Percentiles rank a stretch among this genome's conserved stretches.
Conservation (phyloP, 345 rosid species). For the Boechera stricta region DNA sequence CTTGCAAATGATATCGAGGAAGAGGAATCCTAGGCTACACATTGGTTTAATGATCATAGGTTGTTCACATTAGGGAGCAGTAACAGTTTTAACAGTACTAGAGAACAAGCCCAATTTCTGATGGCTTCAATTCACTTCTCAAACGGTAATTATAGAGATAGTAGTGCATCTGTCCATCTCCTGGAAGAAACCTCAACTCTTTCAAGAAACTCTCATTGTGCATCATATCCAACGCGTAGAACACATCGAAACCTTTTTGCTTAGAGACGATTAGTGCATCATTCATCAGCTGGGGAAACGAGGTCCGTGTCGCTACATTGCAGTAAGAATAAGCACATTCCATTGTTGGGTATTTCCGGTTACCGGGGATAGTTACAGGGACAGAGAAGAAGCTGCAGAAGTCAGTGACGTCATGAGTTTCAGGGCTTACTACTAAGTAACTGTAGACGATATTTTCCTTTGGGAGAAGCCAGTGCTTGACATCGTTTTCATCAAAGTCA, state of each 20-base stretch:
- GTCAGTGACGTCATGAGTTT: conserved; percentile 68
- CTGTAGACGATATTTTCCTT: conserved; percentile 62
- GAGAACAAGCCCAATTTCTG: conserved; percentile 75
- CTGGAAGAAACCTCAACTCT: conserved; percentile 75
- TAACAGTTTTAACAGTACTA: conserved; percentile 38
- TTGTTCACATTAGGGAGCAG: background rate
- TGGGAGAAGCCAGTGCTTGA: conserved; percentile 80
- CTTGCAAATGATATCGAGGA: background rate
- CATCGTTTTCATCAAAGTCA: conserved; percentile 68
- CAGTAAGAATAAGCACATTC: conserved; percentile 54
- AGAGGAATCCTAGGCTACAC: background rate
- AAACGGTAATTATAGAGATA: conserved; percentile 71
- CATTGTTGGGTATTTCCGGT: background rate
- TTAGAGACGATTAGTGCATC: conserved; percentile 71
- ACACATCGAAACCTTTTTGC: conserved; percentile 72
- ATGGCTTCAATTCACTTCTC: conserved; percentile 50
- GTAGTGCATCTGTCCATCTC: conserved; percentile 64
- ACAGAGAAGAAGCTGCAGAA: conserved; percentile 50
- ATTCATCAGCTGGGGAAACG: conserved; percentile 78
- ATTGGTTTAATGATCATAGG: background rate
- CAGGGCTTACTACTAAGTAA: conserved; percentile 65
- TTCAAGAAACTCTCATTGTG: conserved; percentile 69
- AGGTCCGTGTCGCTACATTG: conserved; percentile 69
- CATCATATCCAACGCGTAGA: conserved; percentile 75
- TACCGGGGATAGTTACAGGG: background rate